These are phyloP conservation scores for Saturnispora zaruensis DNA, from an alignment of 805 yeast genomes.

Conservation along the genomic window DNA sequence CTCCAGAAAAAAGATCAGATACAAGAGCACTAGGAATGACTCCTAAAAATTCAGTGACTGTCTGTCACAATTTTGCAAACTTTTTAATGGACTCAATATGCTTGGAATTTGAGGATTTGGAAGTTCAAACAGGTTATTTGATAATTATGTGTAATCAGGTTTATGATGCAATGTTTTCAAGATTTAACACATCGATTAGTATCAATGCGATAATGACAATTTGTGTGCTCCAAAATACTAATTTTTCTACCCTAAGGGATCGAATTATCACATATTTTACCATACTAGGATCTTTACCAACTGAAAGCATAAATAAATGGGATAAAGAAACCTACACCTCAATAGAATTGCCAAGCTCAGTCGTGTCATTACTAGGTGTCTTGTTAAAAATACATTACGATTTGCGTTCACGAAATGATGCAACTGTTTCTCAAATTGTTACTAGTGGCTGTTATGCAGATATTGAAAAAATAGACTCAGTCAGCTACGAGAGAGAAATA, in stretches of 20 bases:
- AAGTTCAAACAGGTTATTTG: slow-evolving; percentile 22
- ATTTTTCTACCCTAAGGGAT: slow-evolving; percentile 31
- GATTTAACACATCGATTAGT: slow-evolving; percentile 20
- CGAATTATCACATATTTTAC: slow-evolving; percentile 18
- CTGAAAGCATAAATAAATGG: slow-evolving; percentile 14
- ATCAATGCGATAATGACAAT: slow-evolving; percentile 36
- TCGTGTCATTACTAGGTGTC: slow-evolving; percentile 19
- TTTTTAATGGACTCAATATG: slow-evolving; percentile 14
- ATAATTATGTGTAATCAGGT: slow-evolving; percentile 21
- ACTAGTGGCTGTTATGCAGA: slow-evolving; percentile 15
- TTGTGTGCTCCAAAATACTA: slow-evolving; percentile 44
- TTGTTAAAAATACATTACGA: slow-evolving; percentile 39
- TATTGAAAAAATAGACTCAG: slow-evolving; percentile 30
- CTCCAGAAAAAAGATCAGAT: slow-evolving; percentile 39
- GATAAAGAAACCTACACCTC: slow-evolving; percentile 19
- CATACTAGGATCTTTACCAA: slow-evolving; percentile 19
- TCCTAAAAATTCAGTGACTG: slow-evolving; percentile 23
- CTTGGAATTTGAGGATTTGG: slow-evolving; percentile 17
- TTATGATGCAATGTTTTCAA: slow-evolving; percentile 19
- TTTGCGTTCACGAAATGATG: slow-evolving; percentile 14
- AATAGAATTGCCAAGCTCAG: slow-evolving; percentile 20
- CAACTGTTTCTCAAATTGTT: slow-evolving; percentile 28
- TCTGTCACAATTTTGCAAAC: slow-evolving; percentile 21
- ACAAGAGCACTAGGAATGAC: slow-evolving; percentile 18
- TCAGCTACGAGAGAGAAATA: slow-evolving; percentile 25